phyloP scores from a whole-genome alignment of 495 filamentous ascomycete genomes.

The Trichoderma erinaceum region DNA sequence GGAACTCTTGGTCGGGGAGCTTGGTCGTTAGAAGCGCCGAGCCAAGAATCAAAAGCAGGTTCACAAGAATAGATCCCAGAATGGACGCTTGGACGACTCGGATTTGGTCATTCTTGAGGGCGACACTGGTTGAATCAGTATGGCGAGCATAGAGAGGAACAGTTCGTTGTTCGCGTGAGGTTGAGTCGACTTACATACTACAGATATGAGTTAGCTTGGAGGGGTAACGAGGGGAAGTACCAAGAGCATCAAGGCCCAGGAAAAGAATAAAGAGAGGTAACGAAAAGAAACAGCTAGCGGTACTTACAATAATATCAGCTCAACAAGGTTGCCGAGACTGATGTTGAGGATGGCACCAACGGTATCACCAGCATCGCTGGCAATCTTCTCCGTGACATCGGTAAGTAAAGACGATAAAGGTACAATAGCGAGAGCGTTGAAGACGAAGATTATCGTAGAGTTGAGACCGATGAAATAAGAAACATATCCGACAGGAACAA shows the following conservation, averaged over 20 bases:
- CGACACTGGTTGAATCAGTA: conserved; percentile 10
- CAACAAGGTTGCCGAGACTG: conserved; percentile 69
- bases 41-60: conserved; percentile 67
- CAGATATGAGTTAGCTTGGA: background rate
- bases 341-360: conserved; percentile 66
- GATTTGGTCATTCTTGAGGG: conserved; percentile 47
- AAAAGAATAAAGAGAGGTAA: background rate
- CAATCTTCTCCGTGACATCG: conserved; percentile 66
- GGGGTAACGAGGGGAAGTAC: background rate
- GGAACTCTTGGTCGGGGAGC: conserved; percentile 8
- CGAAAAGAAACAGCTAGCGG: background rate
- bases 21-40: conserved; percentile 71
- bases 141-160: background rate
- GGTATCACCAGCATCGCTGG: conserved; percentile 60
- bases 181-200: conserved; percentile 8
- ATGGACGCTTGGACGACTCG: conserved; percentile 68
- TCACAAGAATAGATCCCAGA: conserved; percentile 68
- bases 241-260: background rate
- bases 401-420: conserved; percentile 60
- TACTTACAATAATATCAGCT: conserved; percentile 63
- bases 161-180: background rate
- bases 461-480: conserved; percentile 16
- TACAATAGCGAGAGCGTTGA: conserved; percentile 67
- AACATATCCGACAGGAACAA: conserved; percentile 16
- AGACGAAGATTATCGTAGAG: conserved; percentile 44